Base-by-base conservation (phyloP, 2,329 filamentous ascomycete genomes). In the Thermothelomyces thermophilus region DNA sequence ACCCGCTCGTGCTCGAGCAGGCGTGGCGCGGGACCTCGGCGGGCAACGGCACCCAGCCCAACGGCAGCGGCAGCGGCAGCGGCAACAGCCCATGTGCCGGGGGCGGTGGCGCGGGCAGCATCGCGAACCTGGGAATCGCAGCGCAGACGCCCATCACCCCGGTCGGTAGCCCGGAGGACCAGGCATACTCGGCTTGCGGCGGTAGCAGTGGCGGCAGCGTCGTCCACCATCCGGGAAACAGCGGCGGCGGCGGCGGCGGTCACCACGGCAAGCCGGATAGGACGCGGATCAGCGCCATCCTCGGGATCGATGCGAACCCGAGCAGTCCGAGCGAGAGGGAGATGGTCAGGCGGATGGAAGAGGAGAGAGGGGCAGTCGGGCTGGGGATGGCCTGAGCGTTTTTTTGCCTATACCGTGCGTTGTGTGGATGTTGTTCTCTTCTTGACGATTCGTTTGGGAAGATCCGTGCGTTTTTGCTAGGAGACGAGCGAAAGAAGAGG, bases 1-100 rank as follows among this genome's bases (percentile, higher is more conserved):
- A 79, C 42, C 79, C 84, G 1, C 72, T 75, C 13, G 72, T 80
- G 30, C 73, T 89, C 17, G 85, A 88, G 68, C 82, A 84, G 63
- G 80, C 83, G n/a, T 89, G 84, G 67, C 63, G 54, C 20, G 48
- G 52, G 28, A 46, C 43, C 26, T 54, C 42, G 53, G 58, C 41
- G 26, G 37, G 31, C n/a, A 58, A 13, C 37, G 11, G n/a, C n/a
- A n/a, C n/a, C n/a, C n/a, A n/a, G n/a, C n/a, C n/a, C n/a, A 34
- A n/a, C 30, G 37, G 35, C 44, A 36, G 20, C 31, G 22, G 66
- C 49, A 62, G 56, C 26, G 62, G 62, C 50, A 66, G 66, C 36
- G 58, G 56, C 19, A 34, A 24, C 14, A 20, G 39, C 14, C n/a
- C 37, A 3, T 16, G 14, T 14, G 6, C 33, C 2, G 24, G 31